A percentile compares a stretch with the other conserved stretches of the same genome.
Evolutionary conservation across 1,284 basidiomycete species (phyloP).

Genomic region (Irpex sp.): DNA sequence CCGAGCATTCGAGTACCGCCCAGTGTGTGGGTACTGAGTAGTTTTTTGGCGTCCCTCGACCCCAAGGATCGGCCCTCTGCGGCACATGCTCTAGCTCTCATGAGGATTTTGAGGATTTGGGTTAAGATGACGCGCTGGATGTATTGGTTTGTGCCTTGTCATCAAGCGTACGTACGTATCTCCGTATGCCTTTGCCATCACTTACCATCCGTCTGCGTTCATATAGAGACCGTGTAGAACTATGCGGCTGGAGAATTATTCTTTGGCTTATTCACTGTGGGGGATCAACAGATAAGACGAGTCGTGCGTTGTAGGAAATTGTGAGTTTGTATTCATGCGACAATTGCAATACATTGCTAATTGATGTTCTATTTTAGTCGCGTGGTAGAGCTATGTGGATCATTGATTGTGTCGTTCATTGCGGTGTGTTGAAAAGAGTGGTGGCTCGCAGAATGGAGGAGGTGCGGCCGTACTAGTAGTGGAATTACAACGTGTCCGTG

Average conservation of each 20-base stretch:
- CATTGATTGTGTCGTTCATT: too few species aligned
- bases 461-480: too few species aligned
- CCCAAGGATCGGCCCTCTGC: background rate
- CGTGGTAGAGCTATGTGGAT: too few species aligned
- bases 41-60: background rate
- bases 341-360: too few species aligned
- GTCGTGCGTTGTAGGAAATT: too few species aligned
- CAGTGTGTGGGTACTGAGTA: background rate
- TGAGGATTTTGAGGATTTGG: background rate
- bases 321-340: too few species aligned
- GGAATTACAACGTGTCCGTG: too few species aligned
- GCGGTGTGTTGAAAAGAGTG: too few species aligned
- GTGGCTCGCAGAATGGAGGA: too few species aligned
- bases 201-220: background rate
- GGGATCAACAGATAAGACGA: background rate
- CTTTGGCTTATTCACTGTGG: background rate
- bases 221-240: background rate
- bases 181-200: too few species aligned
- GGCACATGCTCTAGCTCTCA: background rate
- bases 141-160: background rate
- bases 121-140: slow-evolving; percentile 2
- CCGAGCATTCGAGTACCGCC: background rate
- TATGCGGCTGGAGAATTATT: slow-evolving; percentile 1
- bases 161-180: background rate
- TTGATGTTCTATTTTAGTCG: too few species aligned